Evolutionary conservation across 331 rosid species (phyloP).

Genomic region (Ulmus americana): DNA sequence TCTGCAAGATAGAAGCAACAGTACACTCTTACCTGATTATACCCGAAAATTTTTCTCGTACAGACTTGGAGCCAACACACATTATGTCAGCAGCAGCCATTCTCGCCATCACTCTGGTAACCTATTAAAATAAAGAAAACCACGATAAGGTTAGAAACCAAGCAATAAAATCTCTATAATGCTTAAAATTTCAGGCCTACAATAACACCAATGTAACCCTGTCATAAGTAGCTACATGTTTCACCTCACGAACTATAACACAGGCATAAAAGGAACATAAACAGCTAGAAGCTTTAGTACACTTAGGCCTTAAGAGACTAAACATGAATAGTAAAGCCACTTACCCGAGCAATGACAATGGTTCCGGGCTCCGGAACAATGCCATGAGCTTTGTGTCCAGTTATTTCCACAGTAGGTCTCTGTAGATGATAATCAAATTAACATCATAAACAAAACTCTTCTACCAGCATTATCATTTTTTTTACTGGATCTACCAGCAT

Average conservation of each 20-base stretch:
- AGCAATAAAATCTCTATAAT: neutral
- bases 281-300: neutral
- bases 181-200: neutral
- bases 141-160: neutral
- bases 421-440: conserved; percentile 19
- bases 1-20: neutral
- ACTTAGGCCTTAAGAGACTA: neutral
- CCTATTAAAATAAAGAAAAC: conserved; percentile 32
- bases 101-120: conserved; percentile 74
- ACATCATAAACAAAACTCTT: neutral
- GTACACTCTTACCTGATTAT: conserved; percentile 47
- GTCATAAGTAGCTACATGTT: neutral
- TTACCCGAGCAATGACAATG: conserved; percentile 70
- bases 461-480: neutral
- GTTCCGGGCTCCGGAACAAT: conserved; percentile 83
- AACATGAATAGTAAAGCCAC: conserved; percentile 6
- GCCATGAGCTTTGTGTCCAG: conserved; percentile 87
- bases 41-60: conserved; percentile 70
- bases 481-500: too few relatives aligned
- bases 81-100: conserved; percentile 67
- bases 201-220: neutral
- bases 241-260: neutral
- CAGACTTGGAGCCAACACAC: conserved; percentile 82
- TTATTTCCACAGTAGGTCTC: conserved; percentile 78
- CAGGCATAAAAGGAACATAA: neutral